Conservation (phyloP, 352 stramenopile genomes). For the Achlya hypogyna region DNA sequence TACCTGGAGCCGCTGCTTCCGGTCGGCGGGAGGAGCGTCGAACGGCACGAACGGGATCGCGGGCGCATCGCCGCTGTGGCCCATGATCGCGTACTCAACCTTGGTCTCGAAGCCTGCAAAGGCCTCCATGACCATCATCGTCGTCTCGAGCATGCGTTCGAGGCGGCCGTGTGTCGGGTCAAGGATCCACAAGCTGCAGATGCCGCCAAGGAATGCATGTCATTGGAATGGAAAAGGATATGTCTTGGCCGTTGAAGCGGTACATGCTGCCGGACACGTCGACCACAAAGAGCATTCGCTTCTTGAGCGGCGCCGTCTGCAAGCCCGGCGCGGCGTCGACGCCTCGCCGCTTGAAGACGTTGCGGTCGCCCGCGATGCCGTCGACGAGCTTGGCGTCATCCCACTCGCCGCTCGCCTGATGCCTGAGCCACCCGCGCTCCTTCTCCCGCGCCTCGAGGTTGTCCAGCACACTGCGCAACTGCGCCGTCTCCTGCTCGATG, state of each 20-base stretch:
- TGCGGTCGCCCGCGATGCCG: constrained; percentile 81
- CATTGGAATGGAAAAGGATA: constrained; percentile 13
- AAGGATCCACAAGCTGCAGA: not conserved
- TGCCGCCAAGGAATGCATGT: not conserved
- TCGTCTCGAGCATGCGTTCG: constrained; percentile 87
- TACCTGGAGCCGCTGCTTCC: constrained; percentile 79
- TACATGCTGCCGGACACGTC: constrained; percentile 89
- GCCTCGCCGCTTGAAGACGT: constrained; percentile 91
- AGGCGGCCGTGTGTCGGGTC: constrained; percentile 59
- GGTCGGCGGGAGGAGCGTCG: constrained; percentile 61
- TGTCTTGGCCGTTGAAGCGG: constrained; percentile 90
- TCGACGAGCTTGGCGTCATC: constrained; percentile 94
- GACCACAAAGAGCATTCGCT: constrained; percentile 88
- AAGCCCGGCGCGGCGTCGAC: constrained; percentile 39
- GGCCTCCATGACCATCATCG: constrained; percentile 94
- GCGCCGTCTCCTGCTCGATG: constrained; percentile 65
- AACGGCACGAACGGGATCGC: constrained; percentile 89
- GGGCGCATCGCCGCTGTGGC: constrained; percentile 84
- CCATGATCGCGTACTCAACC: constrained; percentile 89
- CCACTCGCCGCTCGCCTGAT: constrained; percentile 90
- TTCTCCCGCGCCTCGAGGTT: constrained; percentile 74
- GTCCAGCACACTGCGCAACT: constrained; percentile 68
- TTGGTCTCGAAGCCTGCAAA: constrained; percentile 83
- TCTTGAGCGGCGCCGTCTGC: constrained; percentile 33
- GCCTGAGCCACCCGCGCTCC: constrained; percentile 90